Conservation (phyloP, 495 filamentous ascomycete genomes). For the Aspergillus carlsbadensis region DNA sequence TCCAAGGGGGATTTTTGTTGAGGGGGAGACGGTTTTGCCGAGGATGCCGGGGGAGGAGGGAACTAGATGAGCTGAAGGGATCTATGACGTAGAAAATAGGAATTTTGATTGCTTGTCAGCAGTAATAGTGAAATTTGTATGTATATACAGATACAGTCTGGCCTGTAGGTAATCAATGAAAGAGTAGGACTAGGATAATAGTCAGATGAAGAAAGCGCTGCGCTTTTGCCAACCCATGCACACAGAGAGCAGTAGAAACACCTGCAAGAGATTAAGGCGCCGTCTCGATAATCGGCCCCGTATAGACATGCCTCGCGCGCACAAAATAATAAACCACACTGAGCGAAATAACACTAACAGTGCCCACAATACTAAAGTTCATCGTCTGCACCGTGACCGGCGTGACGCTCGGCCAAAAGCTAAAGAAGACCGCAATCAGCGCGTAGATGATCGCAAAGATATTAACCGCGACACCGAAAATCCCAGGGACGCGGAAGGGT, state of each 20-base stretch:
- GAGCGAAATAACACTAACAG: constrained; percentile 39
- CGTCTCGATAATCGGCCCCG: constrained; percentile 45
- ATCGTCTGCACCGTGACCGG: constrained; percentile 33
- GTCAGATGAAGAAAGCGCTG: too few species aligned
- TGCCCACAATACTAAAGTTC: constrained; percentile 50
- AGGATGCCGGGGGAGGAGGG: too few species aligned
- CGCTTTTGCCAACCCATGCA: too few species aligned
- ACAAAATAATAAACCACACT: constrained; percentile 46
- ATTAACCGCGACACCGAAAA: constrained; percentile 31
- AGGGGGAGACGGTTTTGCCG: not conserved
- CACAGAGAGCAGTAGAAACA: too few species aligned
- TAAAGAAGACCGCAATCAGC: constrained; percentile 49
- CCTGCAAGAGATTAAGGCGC: too few species aligned
- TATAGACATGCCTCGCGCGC: constrained; percentile 40
- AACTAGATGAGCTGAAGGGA: too few species aligned
- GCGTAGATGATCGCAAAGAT: constrained; percentile 41
- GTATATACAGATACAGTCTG: too few species aligned
- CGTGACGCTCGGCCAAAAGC: constrained; percentile 45
- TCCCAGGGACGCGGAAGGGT: constrained; percentile 32
- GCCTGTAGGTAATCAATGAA: too few species aligned
- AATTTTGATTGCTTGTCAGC: too few species aligned
- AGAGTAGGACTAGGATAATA: too few species aligned
- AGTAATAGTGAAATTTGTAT: too few species aligned
- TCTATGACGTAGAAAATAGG: not conserved
- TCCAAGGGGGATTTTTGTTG: not conserved